Conservation (phyloP, 352 stramenopile genomes). For the Phytopythium montanum region DNA sequence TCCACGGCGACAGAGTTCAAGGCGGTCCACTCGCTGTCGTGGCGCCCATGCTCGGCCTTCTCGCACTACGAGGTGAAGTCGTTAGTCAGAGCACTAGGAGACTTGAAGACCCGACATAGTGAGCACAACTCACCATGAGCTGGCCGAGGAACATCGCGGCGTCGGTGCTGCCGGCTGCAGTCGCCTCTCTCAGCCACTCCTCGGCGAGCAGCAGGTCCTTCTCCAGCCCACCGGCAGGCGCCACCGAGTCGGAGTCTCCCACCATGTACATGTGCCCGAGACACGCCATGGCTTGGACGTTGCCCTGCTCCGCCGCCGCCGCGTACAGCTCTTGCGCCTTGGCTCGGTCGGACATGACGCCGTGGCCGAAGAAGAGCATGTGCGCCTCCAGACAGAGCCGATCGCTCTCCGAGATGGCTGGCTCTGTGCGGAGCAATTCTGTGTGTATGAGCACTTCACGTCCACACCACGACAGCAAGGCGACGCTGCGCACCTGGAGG, state of each 20-base stretch:
- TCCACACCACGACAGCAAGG: not conserved
- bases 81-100: not conserved
- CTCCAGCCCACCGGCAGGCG: constrained; percentile 20
- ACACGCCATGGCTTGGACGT: constrained; percentile 43
- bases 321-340: constrained; percentile 56
- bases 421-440: not conserved
- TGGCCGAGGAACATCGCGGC: constrained; percentile 44
- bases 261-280: constrained; percentile 60
- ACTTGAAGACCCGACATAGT: not conserved
- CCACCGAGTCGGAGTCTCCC: constrained; percentile 10
- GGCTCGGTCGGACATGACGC: constrained; percentile 23
- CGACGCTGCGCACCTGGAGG: not conserved
- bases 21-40: constrained; percentile 26
- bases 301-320: constrained; percentile 44
- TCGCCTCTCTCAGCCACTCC: constrained; percentile 46
- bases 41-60: constrained; percentile 36
- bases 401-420: constrained; percentile 4
- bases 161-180: constrained; percentile 34
- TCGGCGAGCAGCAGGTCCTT: constrained; percentile 51
- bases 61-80: constrained; percentile 25
- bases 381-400: constrained; percentile 59
- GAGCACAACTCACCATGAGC: constrained; percentile 34
- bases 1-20: constrained; percentile 33
- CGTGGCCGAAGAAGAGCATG: constrained; percentile 62
- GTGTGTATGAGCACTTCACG: not conserved